These are phyloP conservation scores for Paraurostyla sp. DNA, from an alignment of 73 alveolate species.

Conservation along the genomic window DNA sequence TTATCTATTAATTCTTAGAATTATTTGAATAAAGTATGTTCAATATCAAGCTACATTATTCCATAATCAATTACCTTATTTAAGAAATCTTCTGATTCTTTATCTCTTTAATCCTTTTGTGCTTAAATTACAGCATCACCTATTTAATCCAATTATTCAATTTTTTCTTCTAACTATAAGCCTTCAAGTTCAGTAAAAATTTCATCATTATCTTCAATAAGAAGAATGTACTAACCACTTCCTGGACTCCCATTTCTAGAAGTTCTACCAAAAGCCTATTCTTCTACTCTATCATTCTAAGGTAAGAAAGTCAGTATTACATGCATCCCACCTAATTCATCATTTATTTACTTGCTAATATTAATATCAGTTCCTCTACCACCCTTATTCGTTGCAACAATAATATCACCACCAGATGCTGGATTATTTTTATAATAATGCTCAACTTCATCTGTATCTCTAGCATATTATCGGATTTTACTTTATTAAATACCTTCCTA, in stretches of 20 bases:
- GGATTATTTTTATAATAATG: no score
- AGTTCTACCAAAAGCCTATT: conserved; percentile 69
- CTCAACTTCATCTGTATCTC: neutral
- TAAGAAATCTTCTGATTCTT: no score
- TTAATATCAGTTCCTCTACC: conserved; percentile 73
- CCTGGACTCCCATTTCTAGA: conserved; percentile 69
- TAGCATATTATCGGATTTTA: neutral
- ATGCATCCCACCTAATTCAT: conserved; percentile 74
- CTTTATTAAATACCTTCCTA: no score
- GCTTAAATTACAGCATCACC: no score
- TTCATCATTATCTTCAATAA: neutral
- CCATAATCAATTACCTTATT: no score
- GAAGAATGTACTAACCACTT: neutral
- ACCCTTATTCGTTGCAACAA: conserved; percentile 55
- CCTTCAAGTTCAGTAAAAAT: neutral
- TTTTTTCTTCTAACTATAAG: no score
- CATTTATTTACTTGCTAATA: conserved; percentile 38
- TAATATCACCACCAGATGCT: neutral
- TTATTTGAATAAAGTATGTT: no score
- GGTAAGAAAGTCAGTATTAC: conserved; percentile 71
- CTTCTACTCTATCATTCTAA: conserved; percentile 64
- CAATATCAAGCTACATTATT: no score
- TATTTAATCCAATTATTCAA: no score
- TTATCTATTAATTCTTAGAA: no score
- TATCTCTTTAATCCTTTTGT: no score